Conservation (phyloP, 331 rosid genomes). For the Phaseolus coccineus region DNA sequence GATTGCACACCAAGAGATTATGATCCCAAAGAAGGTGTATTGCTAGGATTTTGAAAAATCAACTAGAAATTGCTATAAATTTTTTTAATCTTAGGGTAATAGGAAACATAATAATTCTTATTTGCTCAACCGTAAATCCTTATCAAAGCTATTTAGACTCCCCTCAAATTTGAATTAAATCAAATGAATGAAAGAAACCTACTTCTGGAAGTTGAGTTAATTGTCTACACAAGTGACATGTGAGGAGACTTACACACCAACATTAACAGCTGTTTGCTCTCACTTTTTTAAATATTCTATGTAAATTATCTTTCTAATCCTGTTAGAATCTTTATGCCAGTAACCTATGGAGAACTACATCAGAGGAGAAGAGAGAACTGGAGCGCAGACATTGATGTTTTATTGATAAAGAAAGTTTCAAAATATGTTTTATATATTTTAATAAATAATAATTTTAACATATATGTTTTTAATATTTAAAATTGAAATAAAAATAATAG, state of each 20-base stretch:
- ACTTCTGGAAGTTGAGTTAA: not conserved
- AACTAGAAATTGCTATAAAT: not conserved
- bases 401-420: no score
- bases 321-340: conserved; percentile 54
- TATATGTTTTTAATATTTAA: no score
- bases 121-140: not conserved
- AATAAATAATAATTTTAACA: no score
- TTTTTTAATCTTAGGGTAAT: not conserved
- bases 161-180: conserved; percentile 9
- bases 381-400: conserved; percentile 55
- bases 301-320: conserved; percentile 15
- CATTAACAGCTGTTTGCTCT: conserved; percentile 4
- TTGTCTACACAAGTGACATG: conserved; percentile 7
- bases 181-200: conserved; percentile 15
- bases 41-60: not conserved
- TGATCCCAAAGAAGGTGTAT: not conserved
- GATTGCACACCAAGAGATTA: not conserved
- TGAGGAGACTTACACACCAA: conserved; percentile 16
- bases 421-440: no score
- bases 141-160: not conserved
- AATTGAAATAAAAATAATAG: no score
- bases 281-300: conserved; percentile 8
- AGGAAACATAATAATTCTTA: not conserved
- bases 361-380: conserved; percentile 98
- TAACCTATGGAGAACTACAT: conserved; percentile 92